phyloP scores from a whole-genome alignment of 768 basidiomycete genomes.

The Mycena rebaudengoi region DNA sequence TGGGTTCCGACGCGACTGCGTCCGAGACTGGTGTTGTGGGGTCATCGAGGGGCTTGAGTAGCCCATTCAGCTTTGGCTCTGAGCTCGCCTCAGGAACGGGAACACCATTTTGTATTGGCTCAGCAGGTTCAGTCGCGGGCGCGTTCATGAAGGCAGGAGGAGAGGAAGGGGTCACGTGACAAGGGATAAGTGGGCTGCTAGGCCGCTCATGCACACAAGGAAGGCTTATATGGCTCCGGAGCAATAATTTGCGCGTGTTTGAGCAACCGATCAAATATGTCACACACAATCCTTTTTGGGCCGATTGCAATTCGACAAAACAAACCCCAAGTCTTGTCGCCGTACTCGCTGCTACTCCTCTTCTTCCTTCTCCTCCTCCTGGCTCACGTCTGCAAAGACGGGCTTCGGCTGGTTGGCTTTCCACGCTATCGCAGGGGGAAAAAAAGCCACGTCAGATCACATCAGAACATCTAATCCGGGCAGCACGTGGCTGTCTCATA shows the following conservation, averaged over 20 bases:
- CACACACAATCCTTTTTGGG: too few species aligned
- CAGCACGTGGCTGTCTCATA: constrained; percentile 15
- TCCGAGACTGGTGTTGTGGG: constrained; percentile 69
- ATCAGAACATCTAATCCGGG: constrained; percentile 45
- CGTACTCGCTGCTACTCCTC: constrained; percentile 35
- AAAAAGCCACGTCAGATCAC: constrained; percentile 72
- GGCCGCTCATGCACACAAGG: too few species aligned
- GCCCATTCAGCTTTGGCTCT: constrained; percentile 28
- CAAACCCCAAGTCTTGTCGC: neutral
- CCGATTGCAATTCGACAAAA: too few species aligned
- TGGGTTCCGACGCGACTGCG: constrained; percentile 57
- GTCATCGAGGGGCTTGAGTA: constrained; percentile 48
- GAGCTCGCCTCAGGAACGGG: constrained; percentile 42
- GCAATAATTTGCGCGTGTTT: too few species aligned
- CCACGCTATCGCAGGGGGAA: constrained; percentile 77
- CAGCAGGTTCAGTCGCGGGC: neutral
- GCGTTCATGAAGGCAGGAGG: constrained; percentile 29
- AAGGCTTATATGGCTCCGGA: too few species aligned
- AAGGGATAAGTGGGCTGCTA: too few species aligned
- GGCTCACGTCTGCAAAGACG: constrained; percentile 76
- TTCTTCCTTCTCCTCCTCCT: constrained; percentile 63
- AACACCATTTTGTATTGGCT: constrained; percentile 45
- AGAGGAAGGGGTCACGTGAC: constrained; percentile 22
- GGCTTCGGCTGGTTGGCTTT: constrained; percentile 85
- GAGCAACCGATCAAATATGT: too few species aligned